A percentile compares a stretch with the other conserved stretches of the same genome.
Conservation (phyloP, 768 basidiomycete genomes). For the Dendrothele bispora region DNA sequence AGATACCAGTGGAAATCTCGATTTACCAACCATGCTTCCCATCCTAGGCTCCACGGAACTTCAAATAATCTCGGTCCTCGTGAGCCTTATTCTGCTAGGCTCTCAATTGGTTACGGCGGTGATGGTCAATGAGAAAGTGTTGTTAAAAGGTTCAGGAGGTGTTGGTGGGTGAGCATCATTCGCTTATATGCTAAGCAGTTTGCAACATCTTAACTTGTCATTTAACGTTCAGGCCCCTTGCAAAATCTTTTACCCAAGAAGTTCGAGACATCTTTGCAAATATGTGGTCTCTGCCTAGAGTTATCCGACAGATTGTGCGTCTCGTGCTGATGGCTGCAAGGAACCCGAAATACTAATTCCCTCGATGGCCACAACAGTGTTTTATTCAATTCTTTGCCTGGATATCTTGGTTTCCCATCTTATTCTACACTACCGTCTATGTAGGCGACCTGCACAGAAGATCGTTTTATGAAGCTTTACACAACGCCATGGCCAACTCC, state of each 20-base stretch:
- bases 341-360: no score
- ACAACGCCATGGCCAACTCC: conserved; percentile 3
- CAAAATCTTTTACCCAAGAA: conserved; percentile 38
- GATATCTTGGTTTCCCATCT: conserved; percentile 90
- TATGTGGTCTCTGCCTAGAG: conserved; percentile 63
- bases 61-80: conserved; percentile 77
- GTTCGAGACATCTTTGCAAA: conserved; percentile 72
- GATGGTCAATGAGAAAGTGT: conserved; percentile 71
- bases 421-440: conserved; percentile 88
- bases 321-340: not conserved
- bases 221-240: conserved; percentile 22
- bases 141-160: conserved; percentile 36
- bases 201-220: not conserved
- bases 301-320: conserved; percentile 80
- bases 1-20: conserved; percentile 67
- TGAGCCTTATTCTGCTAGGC: conserved; percentile 61
- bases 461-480: conserved; percentile 27
- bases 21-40: conserved; percentile 68
- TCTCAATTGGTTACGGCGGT: conserved; percentile 65
- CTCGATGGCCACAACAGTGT: conserved; percentile 45
- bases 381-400: conserved; percentile 81
- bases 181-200: conserved; percentile 1
- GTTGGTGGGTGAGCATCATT: conserved; percentile 14
- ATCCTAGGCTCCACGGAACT: conserved; percentile 80
- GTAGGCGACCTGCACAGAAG: conserved; percentile 83